Conservation (phyloP, 129 eudicot species). For the Arctium lappa region DNA sequence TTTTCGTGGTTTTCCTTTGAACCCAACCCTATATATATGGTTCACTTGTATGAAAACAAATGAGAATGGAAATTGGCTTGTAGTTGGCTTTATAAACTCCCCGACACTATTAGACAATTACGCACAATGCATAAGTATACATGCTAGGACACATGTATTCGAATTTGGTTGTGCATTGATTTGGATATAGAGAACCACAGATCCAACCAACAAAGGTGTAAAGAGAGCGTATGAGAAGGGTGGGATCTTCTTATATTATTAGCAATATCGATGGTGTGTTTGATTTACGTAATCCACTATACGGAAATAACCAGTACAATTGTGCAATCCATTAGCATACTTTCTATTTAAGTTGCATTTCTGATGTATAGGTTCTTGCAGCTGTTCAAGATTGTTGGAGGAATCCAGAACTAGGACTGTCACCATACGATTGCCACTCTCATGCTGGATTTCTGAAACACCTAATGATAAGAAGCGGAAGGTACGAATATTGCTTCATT, state of each 20-base stretch:
- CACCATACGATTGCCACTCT: conserved; percentile 80
- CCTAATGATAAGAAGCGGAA: conserved; percentile 84
- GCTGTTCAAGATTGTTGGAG: conserved; percentile 90
- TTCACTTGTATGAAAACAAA: not conserved
- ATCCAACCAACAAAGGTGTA: not conserved
- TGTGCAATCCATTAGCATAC: not conserved
- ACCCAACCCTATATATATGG: too few species aligned
- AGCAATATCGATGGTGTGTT: not conserved
- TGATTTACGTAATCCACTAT: not conserved
- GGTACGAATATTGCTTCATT: conserved; percentile 40
- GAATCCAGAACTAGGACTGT: conserved; percentile 56
- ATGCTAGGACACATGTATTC: not conserved
- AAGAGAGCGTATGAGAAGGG: not conserved
- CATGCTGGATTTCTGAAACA: conserved; percentile 88
- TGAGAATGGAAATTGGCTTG: not conserved
- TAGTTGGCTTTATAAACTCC: not conserved
- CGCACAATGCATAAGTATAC: not conserved
- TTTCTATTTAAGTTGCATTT: conserved; percentile 36
- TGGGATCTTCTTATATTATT: not conserved
- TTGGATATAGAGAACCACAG: not conserved
- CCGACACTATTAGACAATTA: not conserved
- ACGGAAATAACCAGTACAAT: not conserved
- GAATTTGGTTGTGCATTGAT: not conserved
- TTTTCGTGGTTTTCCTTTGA: not conserved
- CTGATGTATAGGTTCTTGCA: conserved; percentile 94